Conservation (phyloP, 2,329 filamentous ascomycete genomes). For the Elsinoe necatrix region DNA sequence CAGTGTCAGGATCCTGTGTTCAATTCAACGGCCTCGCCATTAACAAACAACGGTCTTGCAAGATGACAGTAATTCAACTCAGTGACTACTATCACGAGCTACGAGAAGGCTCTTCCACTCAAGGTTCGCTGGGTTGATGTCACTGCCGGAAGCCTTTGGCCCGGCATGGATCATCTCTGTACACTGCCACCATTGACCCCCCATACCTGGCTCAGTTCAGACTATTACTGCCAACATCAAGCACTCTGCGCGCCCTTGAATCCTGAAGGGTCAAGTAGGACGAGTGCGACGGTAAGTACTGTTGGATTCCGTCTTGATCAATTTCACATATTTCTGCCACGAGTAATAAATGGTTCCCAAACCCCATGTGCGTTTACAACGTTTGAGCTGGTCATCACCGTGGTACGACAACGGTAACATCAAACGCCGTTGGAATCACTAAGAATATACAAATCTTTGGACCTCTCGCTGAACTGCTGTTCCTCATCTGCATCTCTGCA, state of each 20-base stretch:
- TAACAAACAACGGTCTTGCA: background rate
- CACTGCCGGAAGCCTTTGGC: background rate
- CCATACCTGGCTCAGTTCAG: too few species aligned
- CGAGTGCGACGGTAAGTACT: too few species aligned
- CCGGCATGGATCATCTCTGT: too few species aligned
- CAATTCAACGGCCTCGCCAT: background rate
- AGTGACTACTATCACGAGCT: background rate
- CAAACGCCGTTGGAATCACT: conserved; percentile 6
- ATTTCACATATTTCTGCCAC: too few species aligned
- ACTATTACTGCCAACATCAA: too few species aligned
- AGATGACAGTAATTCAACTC: background rate
- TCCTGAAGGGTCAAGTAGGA: too few species aligned
- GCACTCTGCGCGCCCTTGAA: too few species aligned
- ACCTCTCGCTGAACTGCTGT: background rate
- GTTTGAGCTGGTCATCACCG: background rate
- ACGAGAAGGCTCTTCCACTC: background rate
- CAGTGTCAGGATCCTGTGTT: background rate
- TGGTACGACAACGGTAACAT: conserved; percentile 11
- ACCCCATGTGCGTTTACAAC: background rate
- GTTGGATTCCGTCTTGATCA: too few species aligned
- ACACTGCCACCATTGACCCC: too few species aligned
- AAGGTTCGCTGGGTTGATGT: background rate
- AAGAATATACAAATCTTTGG: background rate
- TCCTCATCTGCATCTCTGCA: background rate
- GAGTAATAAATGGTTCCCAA: too few species aligned